phyloP scores from a whole-genome alignment of 2,329 filamentous ascomycete species.

The Dactylellina haptotyla region DNA sequence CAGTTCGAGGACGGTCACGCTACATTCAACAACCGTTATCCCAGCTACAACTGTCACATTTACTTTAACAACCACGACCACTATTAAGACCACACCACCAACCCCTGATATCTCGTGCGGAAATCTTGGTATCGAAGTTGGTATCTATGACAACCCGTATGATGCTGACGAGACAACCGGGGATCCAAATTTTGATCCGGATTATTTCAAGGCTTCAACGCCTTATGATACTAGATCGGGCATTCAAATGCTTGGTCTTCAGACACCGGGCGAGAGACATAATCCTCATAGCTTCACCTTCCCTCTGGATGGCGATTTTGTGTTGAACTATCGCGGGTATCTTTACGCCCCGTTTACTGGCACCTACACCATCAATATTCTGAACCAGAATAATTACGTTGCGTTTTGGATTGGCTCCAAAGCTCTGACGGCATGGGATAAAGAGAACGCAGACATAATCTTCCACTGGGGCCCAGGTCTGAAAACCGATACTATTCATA shows the following conservation, averaged over 20 bases:
- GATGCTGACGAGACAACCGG: background rate
- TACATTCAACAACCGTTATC: background rate
- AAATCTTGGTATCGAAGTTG: background rate
- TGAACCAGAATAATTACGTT: background rate
- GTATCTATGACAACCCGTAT: slow-evolving; percentile 5
- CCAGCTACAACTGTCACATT: background rate
- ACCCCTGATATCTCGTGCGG: background rate
- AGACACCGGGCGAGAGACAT: background rate
- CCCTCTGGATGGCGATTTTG: background rate
- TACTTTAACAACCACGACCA: background rate
- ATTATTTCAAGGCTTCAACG: slow-evolving; percentile 2
- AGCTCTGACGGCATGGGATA: background rate
- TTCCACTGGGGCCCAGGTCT: too few species aligned
- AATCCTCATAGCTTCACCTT: slow-evolving; percentile 5
- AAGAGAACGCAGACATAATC: background rate
- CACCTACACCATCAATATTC: slow-evolving; percentile 11
- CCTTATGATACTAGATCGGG: background rate
- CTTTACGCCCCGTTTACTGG: slow-evolving; percentile 14
- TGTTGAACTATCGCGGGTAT: slow-evolving; percentile 33
- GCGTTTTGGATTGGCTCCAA: slow-evolving; percentile 9
- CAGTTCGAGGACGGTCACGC: background rate
- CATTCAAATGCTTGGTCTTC: background rate
- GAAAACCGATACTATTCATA: background rate
- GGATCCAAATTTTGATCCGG: background rate
- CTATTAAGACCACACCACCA: background rate